These are phyloP conservation scores for Auricularia cornea DNA, from an alignment of 768 basidiomycete genomes.

Conservation along the genomic window DNA sequence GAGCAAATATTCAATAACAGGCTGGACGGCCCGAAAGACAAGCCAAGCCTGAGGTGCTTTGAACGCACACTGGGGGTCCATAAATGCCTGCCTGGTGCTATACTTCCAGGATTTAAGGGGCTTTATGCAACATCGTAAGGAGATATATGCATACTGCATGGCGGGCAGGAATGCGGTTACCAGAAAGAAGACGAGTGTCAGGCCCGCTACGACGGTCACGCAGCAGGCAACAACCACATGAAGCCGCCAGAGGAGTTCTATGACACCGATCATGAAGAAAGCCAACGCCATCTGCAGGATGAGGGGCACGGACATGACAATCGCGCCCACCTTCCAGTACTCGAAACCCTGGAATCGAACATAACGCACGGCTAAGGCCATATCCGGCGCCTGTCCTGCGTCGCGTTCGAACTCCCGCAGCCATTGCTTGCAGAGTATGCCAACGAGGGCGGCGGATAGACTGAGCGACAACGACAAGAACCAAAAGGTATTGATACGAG, in stretches of 20 bases:
- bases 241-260: conserved; percentile 8
- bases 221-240: neutral
- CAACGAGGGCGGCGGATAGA: conserved; percentile 16
- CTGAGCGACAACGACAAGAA: conserved; percentile 18
- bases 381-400: conserved; percentile 2
- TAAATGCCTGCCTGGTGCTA: too few species aligned
- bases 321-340: conserved; percentile 16
- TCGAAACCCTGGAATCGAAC: conserved; percentile 13
- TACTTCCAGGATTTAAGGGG: too few species aligned
- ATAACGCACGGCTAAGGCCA: conserved; percentile 12
- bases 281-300: conserved; percentile 13
- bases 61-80: neutral
- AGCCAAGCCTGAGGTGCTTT: neutral
- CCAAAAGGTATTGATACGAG: conserved; percentile 28
- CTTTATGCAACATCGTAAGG: too few species aligned
- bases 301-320: conserved; percentile 15
- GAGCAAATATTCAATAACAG: too few species aligned
- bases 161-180: neutral
- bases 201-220: neutral
- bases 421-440: conserved; percentile 24
- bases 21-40: too few species aligned
- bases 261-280: conserved; percentile 14
- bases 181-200: neutral
- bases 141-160: neutral
- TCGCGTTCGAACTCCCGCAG: conserved; percentile 10